These are phyloP conservation scores for Viridothelium virens DNA, from an alignment of 495 filamentous ascomycete species.

Conservation along the genomic window DNA sequence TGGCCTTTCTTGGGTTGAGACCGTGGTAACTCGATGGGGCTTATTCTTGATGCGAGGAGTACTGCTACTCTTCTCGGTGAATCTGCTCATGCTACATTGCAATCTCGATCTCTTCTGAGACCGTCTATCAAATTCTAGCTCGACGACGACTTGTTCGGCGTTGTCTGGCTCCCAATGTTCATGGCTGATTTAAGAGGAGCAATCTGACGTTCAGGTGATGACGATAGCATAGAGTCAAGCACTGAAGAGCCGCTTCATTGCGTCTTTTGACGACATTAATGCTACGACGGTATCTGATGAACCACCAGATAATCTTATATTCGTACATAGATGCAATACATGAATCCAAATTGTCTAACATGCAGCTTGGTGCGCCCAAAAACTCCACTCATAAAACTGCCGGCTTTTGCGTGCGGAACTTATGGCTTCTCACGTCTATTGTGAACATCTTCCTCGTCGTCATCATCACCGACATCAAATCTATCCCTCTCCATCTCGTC, in stretches of 20 bases:
- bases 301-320: slow-evolving; percentile 31
- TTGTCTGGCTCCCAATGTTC: neutral
- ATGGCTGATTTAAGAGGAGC: neutral
- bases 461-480: slow-evolving; percentile 21
- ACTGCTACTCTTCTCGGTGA: slow-evolving; percentile 43
- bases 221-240: slow-evolving; percentile 99
- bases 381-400: too few relatives aligned
- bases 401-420: neutral
- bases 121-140: slow-evolving; percentile 54
- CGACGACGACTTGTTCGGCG: slow-evolving; percentile 51
- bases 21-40: slow-evolving; percentile 98
- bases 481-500: slow-evolving; percentile 10
- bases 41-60: slow-evolving; percentile 99
- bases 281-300: slow-evolving; percentile 88
- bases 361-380: neutral
- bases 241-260: slow-evolving; percentile 56
- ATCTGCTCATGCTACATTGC: slow-evolving; percentile 43
- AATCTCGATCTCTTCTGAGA: slow-evolving; percentile 27
- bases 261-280: slow-evolving; percentile 66
- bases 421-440: neutral
- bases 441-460: slow-evolving; percentile 14
- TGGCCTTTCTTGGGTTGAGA: slow-evolving; percentile 18
- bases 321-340: neutral
- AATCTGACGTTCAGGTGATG: slow-evolving; percentile 79
- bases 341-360: neutral